Evolutionary conservation across 2,329 filamentous ascomycete species (phyloP), one percentile per base, ranked within the genome.

Genomic region (Trichoderma oligosporum): DNA sequence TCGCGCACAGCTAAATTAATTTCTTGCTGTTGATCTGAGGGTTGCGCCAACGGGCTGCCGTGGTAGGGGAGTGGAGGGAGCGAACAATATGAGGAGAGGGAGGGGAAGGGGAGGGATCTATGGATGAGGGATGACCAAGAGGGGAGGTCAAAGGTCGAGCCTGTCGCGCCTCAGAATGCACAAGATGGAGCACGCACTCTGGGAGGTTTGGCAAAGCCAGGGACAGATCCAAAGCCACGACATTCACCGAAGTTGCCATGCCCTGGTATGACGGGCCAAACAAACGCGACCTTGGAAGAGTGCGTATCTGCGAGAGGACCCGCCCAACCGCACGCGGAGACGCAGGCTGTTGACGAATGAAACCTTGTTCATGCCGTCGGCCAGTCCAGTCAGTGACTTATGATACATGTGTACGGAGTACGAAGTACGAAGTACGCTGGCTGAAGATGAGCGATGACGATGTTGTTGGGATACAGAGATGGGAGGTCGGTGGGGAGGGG

Each of bases 211-310:
- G 22, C 48, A 52, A 22, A 27, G 48, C 48, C 22, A 52, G 18
- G 41, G 39, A 60, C 45, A 47, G 27, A 18, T 42, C 36, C 58
- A 57, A 12, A 52, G 29, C 58, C 58, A 57, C 45, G 58, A 57
- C 58, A 42, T 57, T 57, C 58, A 60, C 58, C 58, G 58, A 57
- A 60, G 46, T 57, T 57, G 58, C 47, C 58, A 55, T 53, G 56
- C 41, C 42, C 39, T 58, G 56, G 56, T 46, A 58, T 52, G 47
- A 53, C 48, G 41, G 45, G 35, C 54, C 44, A 57, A 44, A 42
- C 36, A 57, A 51, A 49, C 41, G 45, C 54, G 20, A 25, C 54
- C 54, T 41, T 47, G 36, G 45, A 57, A 24, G 27, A 39, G 31
- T 54, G 41, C 54, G 33, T 38, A 57, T 41, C 45, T 57, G 54